phyloP scores from a whole-genome alignment of 1,284 basidiomycete genomes.

The Ganoderma multipileum region DNA sequence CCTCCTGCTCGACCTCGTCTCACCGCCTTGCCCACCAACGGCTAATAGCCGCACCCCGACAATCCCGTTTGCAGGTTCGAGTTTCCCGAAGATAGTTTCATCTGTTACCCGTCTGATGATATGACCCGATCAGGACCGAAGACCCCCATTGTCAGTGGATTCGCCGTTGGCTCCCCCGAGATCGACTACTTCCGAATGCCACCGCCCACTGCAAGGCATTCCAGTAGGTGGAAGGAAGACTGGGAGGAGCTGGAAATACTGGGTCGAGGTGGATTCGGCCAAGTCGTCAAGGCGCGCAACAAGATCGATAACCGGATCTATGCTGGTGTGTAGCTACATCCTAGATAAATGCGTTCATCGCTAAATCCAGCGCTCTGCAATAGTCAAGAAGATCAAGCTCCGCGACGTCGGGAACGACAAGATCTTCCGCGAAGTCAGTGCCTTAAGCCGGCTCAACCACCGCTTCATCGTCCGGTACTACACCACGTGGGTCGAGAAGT shows the following conservation, averaged over 20 bases:
- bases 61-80: conserved; percentile 35
- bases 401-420: conserved; percentile 84
- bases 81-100: too few relatives aligned
- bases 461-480: conserved; percentile 92
- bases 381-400: conserved; percentile 89
- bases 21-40: conserved; percentile 20
- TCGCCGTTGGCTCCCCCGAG: conserved; percentile 60
- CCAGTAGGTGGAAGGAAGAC: conserved; percentile 84
- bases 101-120: conserved; percentile 32
- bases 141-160: conserved; percentile 53
- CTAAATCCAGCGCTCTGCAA: conserved; percentile 32
- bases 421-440: conserved; percentile 93
- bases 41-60: conserved; percentile 39
- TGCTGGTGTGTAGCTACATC: conserved; percentile 51
- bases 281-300: conserved; percentile 93
- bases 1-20: conserved; percentile 50
- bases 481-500: conserved; percentile 82
- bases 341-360: not conserved
- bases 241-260: conserved; percentile 84
- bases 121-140: conserved; percentile 35
- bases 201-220: conserved; percentile 51
- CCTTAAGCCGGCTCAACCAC: conserved; percentile 87
- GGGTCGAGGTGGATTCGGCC: conserved; percentile 94
- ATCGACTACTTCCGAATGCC: conserved; percentile 60
- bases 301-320: conserved; percentile 79